Evolutionary conservation across 331 rosid species (phyloP).

Genomic region (Dryas integrifolia): DNA sequence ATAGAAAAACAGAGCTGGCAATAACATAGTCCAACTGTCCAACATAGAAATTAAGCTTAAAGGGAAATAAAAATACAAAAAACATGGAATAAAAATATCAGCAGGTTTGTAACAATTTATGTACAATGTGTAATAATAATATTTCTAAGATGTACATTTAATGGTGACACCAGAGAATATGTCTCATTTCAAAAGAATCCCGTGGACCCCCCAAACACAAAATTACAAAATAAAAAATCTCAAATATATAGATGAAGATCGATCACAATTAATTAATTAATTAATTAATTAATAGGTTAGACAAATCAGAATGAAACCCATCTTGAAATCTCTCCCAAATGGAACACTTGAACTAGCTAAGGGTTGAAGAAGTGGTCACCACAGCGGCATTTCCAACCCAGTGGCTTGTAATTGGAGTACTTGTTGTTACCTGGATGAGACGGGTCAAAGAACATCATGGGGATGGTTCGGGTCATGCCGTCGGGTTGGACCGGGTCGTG

Average conservation of each 20-base stretch:
- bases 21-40: too few relatives aligned
- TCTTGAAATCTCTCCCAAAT: not conserved
- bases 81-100: not conserved
- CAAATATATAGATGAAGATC: not conserved
- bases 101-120: constrained; percentile 37
- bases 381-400: constrained; percentile 89
- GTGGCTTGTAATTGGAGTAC: constrained; percentile 87
- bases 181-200: constrained; percentile 20
- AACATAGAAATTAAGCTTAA: too few relatives aligned
- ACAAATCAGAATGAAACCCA: not conserved
- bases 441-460: constrained; percentile 30
- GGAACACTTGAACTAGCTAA: constrained; percentile 12
- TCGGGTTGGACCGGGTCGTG: constrained; percentile 31
- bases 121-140: constrained; percentile 39
- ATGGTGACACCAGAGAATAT: constrained; percentile 31
- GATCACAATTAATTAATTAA: too few relatives aligned
- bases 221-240: not conserved
- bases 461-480: constrained; percentile 22
- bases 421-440: constrained; percentile 40
- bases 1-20: too few relatives aligned
- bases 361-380: constrained; percentile 74
- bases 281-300: not conserved
- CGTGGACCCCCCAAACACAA: not conserved
- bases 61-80: not conserved
- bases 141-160: constrained; percentile 32